Evolutionary conservation across 1,284 basidiomycete species (phyloP).

Genomic region (Apiotrichum gamsii): DNA sequence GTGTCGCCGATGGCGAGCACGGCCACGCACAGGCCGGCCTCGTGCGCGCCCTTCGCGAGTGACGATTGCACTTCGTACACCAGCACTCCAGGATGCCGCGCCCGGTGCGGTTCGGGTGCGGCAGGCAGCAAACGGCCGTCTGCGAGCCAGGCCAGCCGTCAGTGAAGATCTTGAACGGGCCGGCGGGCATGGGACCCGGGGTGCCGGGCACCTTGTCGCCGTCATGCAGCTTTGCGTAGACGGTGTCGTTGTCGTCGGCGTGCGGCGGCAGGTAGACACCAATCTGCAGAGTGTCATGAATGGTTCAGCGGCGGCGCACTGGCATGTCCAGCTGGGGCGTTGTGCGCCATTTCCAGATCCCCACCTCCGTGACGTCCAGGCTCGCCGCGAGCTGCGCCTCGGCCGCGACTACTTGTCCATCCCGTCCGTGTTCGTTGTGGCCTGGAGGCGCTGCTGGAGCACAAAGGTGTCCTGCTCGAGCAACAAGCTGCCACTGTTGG

Average conservation of each 20-base stretch:
- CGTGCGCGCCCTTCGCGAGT: conserved; percentile 23
- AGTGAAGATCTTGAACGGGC: conserved; percentile 38
- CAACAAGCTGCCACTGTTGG: conserved; percentile 13
- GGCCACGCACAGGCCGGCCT: conserved; percentile 26
- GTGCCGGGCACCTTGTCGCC: conserved; percentile 29
- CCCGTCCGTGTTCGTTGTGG: conserved; percentile 15
- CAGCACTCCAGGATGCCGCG: conserved; percentile 22
- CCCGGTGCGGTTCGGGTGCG: conserved; percentile 29
- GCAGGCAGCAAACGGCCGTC: conserved; percentile 38
- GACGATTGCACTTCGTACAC: conserved; percentile 18
- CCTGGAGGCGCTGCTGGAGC: conserved; percentile 21
- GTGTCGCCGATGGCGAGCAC: conserved; percentile 43
- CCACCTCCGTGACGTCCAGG: conserved; percentile 37
- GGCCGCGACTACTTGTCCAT: conserved; percentile 25
- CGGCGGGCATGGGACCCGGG: conserved; percentile 27
- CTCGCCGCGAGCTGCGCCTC: conserved; percentile 31
- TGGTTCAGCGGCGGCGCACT: conserved; percentile 18
- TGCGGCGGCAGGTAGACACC: conserved; percentile 38
- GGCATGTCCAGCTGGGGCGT: conserved; percentile 24
- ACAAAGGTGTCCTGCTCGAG: conserved; percentile 31
- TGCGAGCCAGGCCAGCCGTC: conserved; percentile 24
- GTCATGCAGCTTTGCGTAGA: conserved; percentile 20
- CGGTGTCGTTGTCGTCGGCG: conserved; percentile 30
- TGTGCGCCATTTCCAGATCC: conserved; percentile 41
- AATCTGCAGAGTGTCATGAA: conserved; percentile 26